Base-by-base conservation (phyloP, 2,329 filamentous ascomycete species). In the Penicillium thymicola region DNA sequence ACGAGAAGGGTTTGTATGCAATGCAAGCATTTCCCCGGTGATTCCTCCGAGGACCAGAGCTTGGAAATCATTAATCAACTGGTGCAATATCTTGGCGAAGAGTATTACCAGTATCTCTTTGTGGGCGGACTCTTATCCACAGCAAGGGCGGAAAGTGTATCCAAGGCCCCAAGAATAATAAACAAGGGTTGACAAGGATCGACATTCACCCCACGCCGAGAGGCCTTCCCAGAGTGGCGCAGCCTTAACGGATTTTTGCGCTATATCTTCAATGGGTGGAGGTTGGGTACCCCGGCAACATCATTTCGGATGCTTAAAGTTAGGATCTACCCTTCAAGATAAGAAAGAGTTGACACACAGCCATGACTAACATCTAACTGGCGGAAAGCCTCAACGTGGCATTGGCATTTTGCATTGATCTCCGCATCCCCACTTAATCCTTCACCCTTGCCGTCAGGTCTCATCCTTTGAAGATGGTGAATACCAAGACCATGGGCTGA, bases 251-350 rank as follows among this genome's bases (percentile, higher is more conserved):
- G 46, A 43, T 14, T 23, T 44, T 18, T 27, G 30, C 16, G 28
- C 21, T 32, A 44, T 44, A 21, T 10, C 38, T 23, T 18, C 28
- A n/a, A 40, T 32, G 5, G 27, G 11, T 8, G 18, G 34, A 32
- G 32, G 16, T 25, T 36, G 47, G 47, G 13, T 51, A 41, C 30
- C 49, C 49, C 38, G 36, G 47, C 25, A 25, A 30, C 21, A 21
- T 32, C 14, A 36, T 32, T 25, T 34, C 14, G 10, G 36, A 52
- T 46, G 32, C 30, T 41, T 49, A 41, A 34, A 44, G 54, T 52
- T 55, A 36, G 48, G 48, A 52, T 55, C 54, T 23, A n/a, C 48
- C 48, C 13, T 23, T 28, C 5, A 13, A 10, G 54, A 52, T 55
- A 52, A 52, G 41, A 32, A 45, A 6, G 0, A 6, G 0, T 46